Conservation (phyloP, 2,329 filamentous ascomycete genomes). For the Chrysosporium queenslandicum region DNA sequence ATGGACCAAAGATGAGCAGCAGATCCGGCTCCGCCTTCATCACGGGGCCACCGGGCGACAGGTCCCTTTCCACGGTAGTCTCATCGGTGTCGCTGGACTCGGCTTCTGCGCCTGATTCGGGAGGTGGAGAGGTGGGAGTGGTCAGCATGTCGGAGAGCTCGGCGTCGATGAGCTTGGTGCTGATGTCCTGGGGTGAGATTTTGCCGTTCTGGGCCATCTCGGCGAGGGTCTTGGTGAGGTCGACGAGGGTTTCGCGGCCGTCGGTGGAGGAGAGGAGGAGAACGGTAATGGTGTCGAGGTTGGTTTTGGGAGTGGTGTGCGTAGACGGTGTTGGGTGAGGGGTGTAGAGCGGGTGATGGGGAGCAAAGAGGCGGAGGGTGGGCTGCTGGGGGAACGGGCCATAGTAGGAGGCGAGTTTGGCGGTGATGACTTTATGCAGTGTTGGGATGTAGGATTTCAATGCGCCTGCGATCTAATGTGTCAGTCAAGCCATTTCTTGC, state of each 20-base stretch:
- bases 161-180: slow-evolving; percentile 73
- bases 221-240: slow-evolving; percentile 84
- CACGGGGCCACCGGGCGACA: slow-evolving; percentile 1
- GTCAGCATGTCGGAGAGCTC: slow-evolving; percentile 58
- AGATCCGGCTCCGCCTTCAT: slow-evolving; percentile 86
- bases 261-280: slow-evolving; percentile 80
- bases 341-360: slow-evolving; percentile 50
- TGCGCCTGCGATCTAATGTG: too few species aligned
- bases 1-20: slow-evolving; percentile 74
- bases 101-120: slow-evolving; percentile 26
- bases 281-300: slow-evolving; percentile 44
- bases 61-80: slow-evolving; percentile 14
- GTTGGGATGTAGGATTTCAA: slow-evolving; percentile 84
- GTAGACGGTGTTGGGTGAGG: slow-evolving; percentile 15
- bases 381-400: slow-evolving; percentile 57
- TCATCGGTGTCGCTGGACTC: slow-evolving; percentile 8
- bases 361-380: slow-evolving; percentile 60
- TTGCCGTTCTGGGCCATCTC: slow-evolving; percentile 92
- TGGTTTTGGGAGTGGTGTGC: slow-evolving; percentile 20
- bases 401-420: slow-evolving; percentile 80
- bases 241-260: slow-evolving; percentile 84
- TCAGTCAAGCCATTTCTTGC: too few species aligned
- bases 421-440: slow-evolving; percentile 66
- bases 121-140: slow-evolving; percentile 14
- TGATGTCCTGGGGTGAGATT: slow-evolving; percentile 71